These are phyloP conservation scores for Venturia aucupariae DNA, from an alignment of 2,329 filamentous ascomycete genomes.

Conservation along the genomic window DNA sequence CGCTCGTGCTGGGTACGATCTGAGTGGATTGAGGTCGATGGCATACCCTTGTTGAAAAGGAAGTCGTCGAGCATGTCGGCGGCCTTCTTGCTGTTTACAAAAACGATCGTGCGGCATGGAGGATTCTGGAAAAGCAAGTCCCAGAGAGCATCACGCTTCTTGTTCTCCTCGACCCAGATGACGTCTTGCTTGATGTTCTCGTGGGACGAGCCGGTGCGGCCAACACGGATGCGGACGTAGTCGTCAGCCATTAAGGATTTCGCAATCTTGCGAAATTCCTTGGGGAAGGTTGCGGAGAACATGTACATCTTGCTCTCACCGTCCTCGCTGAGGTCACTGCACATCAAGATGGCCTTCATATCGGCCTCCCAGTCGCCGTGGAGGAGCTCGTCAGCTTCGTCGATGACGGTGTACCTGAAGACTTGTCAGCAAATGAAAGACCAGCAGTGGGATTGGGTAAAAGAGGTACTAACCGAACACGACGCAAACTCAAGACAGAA, in stretches of 20 bases:
- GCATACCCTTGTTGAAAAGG: slow-evolving; percentile 68
- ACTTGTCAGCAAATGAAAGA: neutral
- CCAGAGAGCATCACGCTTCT: slow-evolving; percentile 62
- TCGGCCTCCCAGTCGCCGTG: slow-evolving; percentile 68
- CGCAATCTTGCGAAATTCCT: slow-evolving; percentile 65
- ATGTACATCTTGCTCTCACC: slow-evolving; percentile 63
- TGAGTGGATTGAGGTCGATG: slow-evolving; percentile 78
- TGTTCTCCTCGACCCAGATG: slow-evolving; percentile 52
- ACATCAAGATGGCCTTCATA: slow-evolving; percentile 65
- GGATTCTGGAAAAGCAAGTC: slow-evolving; percentile 62
- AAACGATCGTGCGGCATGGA: slow-evolving; percentile 71
- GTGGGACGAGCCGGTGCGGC: slow-evolving; percentile 75
- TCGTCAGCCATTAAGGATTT: slow-evolving; percentile 64
- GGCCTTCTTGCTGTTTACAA: slow-evolving; percentile 70
- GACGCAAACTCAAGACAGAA: slow-evolving; percentile 58
- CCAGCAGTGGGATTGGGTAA: slow-evolving; percentile 4
- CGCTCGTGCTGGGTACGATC: slow-evolving; percentile 85
- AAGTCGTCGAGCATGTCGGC: slow-evolving; percentile 85
- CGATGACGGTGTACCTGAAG: slow-evolving; percentile 60
- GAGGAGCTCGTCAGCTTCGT: slow-evolving; percentile 93
- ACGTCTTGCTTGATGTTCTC: slow-evolving; percentile 72
- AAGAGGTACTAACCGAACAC: slow-evolving; percentile 57
- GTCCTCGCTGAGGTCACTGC: slow-evolving; percentile 71
- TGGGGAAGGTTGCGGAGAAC: slow-evolving; percentile 93
- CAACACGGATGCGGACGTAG: slow-evolving; percentile 74